Conservation (phyloP, 2,329 filamentous ascomycete species). For the Saccharata proteae region DNA sequence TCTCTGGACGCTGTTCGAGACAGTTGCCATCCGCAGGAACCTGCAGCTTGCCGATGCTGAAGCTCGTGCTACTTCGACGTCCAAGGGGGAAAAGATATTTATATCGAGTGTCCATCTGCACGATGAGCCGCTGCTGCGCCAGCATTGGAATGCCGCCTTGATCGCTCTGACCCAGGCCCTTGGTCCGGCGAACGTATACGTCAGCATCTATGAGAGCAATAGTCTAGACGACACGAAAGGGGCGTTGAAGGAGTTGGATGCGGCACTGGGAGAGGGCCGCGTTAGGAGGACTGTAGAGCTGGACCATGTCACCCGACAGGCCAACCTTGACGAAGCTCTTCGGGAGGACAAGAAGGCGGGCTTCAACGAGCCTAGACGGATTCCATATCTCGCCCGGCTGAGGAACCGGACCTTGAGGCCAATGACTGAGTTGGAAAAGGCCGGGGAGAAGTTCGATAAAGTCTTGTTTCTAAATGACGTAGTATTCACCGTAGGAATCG, state of each 20-base stretch:
- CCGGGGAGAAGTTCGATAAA: conserved; percentile 43
- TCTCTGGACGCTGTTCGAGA: conserved; percentile 5
- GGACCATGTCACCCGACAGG: conserved; percentile 46
- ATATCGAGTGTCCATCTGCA: conserved; percentile 62
- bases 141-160: conserved; percentile 52
- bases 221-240: conserved; percentile 58
- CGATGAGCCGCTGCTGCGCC: conserved; percentile 46
- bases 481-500: conserved; percentile 46
- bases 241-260: conserved; percentile 45
- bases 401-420: conserved; percentile 54
- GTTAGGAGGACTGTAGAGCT: conserved; percentile 45
- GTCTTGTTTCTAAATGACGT: conserved; percentile 54
- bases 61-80: conserved; percentile 1
- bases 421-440: conserved; percentile 37
- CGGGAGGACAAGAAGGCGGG: conserved; percentile 25
- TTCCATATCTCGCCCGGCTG: conserved; percentile 54
- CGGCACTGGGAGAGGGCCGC: conserved; percentile 37
- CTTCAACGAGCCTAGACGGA: conserved; percentile 47
- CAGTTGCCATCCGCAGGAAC: conserved; percentile 2
- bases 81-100: conserved; percentile 35
- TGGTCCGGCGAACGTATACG: conserved; percentile 53
- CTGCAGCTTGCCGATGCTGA: conserved; percentile 3
- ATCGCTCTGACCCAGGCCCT: conserved; percentile 44
- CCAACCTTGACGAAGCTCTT: conserved; percentile 38
- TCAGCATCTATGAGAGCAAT: conserved; percentile 57